Conservation (phyloP, 2,329 filamentous ascomycete genomes). For the Fusarium liriodendri region DNA sequence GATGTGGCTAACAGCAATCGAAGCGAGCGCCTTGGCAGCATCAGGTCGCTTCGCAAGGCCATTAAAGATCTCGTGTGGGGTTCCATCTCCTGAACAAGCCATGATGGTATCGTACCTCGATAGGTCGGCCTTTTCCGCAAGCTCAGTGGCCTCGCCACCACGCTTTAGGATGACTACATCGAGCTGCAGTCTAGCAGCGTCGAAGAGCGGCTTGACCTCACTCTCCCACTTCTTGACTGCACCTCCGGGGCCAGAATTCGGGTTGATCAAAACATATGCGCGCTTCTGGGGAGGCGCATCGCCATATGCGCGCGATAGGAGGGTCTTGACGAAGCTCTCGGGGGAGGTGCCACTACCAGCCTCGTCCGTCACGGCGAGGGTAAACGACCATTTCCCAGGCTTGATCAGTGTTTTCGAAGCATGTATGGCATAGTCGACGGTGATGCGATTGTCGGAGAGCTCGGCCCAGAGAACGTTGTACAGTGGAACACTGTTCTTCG, state of each 20-base stretch:
- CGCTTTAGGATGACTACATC: constrained; percentile 79
- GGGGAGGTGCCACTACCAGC: constrained; percentile 50
- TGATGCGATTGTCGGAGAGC: constrained; percentile 68
- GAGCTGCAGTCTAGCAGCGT: constrained; percentile 81
- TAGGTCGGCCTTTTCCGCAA: constrained; percentile 80
- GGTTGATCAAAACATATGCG: constrained; percentile 91
- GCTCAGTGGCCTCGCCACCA: constrained; percentile 81
- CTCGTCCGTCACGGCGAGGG: constrained; percentile 53
- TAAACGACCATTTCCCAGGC: constrained; percentile 65
- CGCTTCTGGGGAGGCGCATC: constrained; percentile 75
- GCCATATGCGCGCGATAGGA: constrained; percentile 79
- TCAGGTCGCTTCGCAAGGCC: constrained; percentile 83
- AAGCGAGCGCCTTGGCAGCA: constrained; percentile 77
- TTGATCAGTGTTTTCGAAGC: constrained; percentile 69
- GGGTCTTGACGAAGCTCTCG: constrained; percentile 71
- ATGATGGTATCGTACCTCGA: constrained; percentile 86
- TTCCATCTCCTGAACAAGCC: constrained; percentile 90
- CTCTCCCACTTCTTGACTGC: constrained; percentile 79
- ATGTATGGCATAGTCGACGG: constrained; percentile 77
- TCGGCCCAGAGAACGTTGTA: constrained; percentile 90
- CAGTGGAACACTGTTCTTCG: constrained; percentile 69
- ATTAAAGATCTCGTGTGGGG: constrained; percentile 95
- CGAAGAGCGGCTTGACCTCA: constrained; percentile 84
- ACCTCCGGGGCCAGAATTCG: constrained; percentile 84
- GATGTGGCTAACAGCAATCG: constrained; percentile 85